Evolutionary conservation across 75 land plant species (phyloP), one percentile per base, ranked within the genome.

Genomic region (Cupressus sempervirens): DNA sequence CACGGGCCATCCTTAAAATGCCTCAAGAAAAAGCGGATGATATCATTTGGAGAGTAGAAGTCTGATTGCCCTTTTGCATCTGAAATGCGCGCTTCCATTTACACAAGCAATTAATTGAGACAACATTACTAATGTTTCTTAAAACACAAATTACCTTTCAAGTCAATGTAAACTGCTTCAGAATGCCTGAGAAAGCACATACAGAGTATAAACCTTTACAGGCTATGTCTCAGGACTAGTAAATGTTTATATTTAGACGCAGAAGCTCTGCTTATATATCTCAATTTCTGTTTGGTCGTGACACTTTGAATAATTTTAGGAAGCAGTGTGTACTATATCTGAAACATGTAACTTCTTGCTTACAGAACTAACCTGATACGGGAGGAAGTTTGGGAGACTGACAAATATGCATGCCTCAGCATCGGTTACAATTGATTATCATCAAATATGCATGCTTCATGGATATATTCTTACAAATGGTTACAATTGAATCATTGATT

Each of bases 21-120:
- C n/a, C 88, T 62, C 88, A 74, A 73, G 87, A 79, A 7, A 53
- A 45, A 11, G 41, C 72, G 34, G 88, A 74, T n/a, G 86, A 86
- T 20, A 62, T 84, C 20, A 82, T 89, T 15, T 85, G 86, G 90
- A 89, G 89, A 73, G 86, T 86, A 50, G 88, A 89, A 81, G 65
- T 84, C 20, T 87, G 79, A 84, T 36, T 10, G 32, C 13, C 43
- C 5, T 45, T n/a, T 79, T 7, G 45, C 40, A 43, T 45, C 32
- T 45, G 1, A n/a, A n/a, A 43, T 45, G 50, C 45, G n/a, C 48
- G 6, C 38, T n/a, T 79, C 4, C 26, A 72, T 48, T 36, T 36
- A 45, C 41, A 23, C 48, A 10, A 45, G 81, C 46, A n/a, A 36
- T 45, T 26, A 23, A 43, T 79, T 43, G 3, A 9, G 48, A 26